A percentile compares a stretch with the other conserved stretches of the same genome.
Evolutionary conservation across 2,329 filamentous ascomycete genomes (phyloP).

Genomic region (Pseudogymnoascus sp.): DNA sequence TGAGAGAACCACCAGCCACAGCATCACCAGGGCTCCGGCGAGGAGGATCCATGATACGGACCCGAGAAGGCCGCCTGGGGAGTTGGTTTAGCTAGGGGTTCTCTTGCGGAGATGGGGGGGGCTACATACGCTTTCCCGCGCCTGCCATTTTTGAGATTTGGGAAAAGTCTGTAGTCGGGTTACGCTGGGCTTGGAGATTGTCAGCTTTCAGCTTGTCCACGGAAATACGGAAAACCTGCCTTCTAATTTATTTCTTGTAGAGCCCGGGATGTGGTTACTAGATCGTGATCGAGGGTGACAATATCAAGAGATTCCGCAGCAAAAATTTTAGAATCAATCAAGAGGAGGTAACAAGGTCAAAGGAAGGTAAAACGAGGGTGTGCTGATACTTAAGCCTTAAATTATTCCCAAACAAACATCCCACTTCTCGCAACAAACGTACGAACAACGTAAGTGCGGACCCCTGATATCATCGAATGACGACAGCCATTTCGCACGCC

Average conservation of each 20-base stretch:
- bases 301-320: background rate
- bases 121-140: background rate
- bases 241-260: background rate
- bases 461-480: background rate
- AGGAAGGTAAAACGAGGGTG: background rate
- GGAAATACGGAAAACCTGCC: background rate
- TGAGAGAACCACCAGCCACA: constrained; percentile 58
- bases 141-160: background rate
- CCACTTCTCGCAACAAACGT: background rate
- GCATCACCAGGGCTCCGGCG: constrained; percentile 52
- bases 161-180: background rate
- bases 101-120: background rate
- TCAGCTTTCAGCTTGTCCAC: background rate
- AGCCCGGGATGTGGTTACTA: background rate
- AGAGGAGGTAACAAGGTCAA: background rate
- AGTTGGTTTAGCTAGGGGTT: background rate
- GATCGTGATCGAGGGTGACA: background rate
- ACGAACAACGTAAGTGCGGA: background rate
- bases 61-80: constrained; percentile 46
- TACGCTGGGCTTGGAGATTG: background rate
- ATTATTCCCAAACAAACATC: background rate
- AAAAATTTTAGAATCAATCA: background rate
- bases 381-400: background rate
- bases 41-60: constrained; percentile 53
- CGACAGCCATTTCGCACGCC: background rate